Evolutionary conservation across 148 eudicot species (phyloP), one percentile per base, ranked within the genome.

Genomic region (Fallopia convolvulus): DNA sequence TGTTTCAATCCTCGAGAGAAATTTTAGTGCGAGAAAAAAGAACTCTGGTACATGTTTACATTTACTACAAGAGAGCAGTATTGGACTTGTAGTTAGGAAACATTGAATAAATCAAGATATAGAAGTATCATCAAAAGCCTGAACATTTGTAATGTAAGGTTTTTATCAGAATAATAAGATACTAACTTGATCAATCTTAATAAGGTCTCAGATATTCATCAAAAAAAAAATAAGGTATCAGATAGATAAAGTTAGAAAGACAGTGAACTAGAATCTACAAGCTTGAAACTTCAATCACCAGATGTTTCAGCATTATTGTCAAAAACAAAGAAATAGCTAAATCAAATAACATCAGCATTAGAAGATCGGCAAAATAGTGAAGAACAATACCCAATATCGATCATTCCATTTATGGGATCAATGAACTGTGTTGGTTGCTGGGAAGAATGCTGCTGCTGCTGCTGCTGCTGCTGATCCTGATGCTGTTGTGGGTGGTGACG

Each of bases 371-470:
- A 68, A 26, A 23, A 26, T 10, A 15, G 17, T 9, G 52, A 79
- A 47, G 81, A 76, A 72, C 12, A 12, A 72, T 88, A 88, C 90
- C 90, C 83, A 30, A 85, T 65, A 76, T 84, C 81, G 70, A 88
- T 83, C 36, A 88, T 86, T 66, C 83, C 83, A 63, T 78, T 84
- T 7, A 88, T 86, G 23, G 87, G 86, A 78, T 88, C 89, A 80
- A 86, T 44, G 83, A 84, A 86, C 82, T 81, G 86, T 12, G 83
- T 70, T 46, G 44, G n/a, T n/a, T 74, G 21, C 83, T 81, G 84
- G 21, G 75, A 44, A 44, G 14, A 32, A 15, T 11, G 75, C 33
- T 20, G 84, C 8, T 56, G 79, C 32, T 11, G 75, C 33, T 20
- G 84, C 8, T 56, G 79, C 47, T 82, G 83, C 73, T 82, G 85